Percentiles rank a stretch among this genome's conserved stretches.
Conservation (phyloP, 768 basidiomycete genomes). For the Suillus occidentalis region DNA sequence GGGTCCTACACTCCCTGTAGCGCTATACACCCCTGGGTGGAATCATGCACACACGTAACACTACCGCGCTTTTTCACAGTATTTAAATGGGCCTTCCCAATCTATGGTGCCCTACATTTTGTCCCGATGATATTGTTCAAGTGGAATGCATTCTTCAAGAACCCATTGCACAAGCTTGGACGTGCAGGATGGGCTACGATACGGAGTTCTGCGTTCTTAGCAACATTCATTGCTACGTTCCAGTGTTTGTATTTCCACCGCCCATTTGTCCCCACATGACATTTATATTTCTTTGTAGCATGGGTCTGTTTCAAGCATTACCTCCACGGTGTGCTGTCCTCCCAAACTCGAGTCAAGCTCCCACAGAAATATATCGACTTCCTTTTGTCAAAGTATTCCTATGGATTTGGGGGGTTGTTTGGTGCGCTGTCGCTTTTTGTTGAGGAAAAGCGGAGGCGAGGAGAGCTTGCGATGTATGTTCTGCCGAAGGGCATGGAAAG, state of each 20-base stretch:
- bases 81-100: conserved; percentile 79
- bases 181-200: conserved; percentile 69
- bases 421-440: conserved; percentile 80
- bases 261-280: background rate
- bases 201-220: conserved; percentile 86
- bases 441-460: conserved; percentile 85
- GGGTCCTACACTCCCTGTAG: conserved; percentile 64
- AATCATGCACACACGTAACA: conserved; percentile 49
- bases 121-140: conserved; percentile 87
- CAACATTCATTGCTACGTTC: conserved; percentile 77
- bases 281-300: conserved; percentile 34
- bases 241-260: conserved; percentile 55
- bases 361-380: conserved; percentile 52
- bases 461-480: conserved; percentile 90
- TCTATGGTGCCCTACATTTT: conserved; percentile 89
- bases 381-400: conserved; percentile 67
- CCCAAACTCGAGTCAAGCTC: conserved; percentile 34
- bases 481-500: conserved; percentile 90
- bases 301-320: conserved; percentile 69
- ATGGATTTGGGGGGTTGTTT: conserved; percentile 71
- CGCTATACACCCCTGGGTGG: conserved; percentile 74
- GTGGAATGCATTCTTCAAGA: conserved; percentile 58
- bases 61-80: conserved; percentile 70
- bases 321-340: conserved; percentile 49
- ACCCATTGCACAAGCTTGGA: conserved; percentile 66